Evolutionary conservation across 768 basidiomycete species (phyloP).

Genomic region (Myochromella boudieri): DNA sequence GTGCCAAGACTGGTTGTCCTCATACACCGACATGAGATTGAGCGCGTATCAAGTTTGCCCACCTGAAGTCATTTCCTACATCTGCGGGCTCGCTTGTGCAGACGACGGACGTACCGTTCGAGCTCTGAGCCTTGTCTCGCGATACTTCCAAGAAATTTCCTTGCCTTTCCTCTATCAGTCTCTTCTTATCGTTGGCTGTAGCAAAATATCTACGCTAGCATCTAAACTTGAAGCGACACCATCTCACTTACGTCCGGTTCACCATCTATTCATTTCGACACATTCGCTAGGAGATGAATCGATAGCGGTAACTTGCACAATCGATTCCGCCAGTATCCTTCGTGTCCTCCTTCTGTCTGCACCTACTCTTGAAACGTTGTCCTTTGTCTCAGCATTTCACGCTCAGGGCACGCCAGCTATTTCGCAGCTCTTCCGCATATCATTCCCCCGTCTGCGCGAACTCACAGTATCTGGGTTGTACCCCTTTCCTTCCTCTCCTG

Average conservation of each 20-base stretch:
- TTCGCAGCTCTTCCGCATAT: conserved; percentile 40
- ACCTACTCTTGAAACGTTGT: conserved; percentile 40
- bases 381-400: conserved; percentile 34
- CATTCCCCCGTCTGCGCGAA: conserved; percentile 38
- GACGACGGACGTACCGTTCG: conserved; percentile 38
- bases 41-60: conserved; percentile 40
- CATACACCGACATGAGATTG: too few relatives aligned
- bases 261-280: conserved; percentile 43
- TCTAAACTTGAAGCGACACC: conserved; percentile 31
- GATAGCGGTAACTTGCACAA: conserved; percentile 1
- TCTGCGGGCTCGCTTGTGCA: conserved; percentile 40
- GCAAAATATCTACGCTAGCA: conserved; percentile 27
- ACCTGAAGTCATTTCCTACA: conserved; percentile 44
- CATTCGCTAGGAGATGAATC: too few relatives aligned
- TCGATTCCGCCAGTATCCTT: conserved; percentile 20
- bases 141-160: conserved; percentile 37
- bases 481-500: conserved; percentile 40
- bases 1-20: too few relatives aligned
- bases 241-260: conserved; percentile 35
- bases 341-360: conserved; percentile 37
- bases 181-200: conserved; percentile 29
- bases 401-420: conserved; percentile 37
- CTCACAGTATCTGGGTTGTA: conserved; percentile 50
- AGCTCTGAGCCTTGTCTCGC: conserved; percentile 38
- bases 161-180: conserved; percentile 40